Conservation (phyloP, 495 filamentous ascomycete species). For the Cercophora sp. region DNA sequence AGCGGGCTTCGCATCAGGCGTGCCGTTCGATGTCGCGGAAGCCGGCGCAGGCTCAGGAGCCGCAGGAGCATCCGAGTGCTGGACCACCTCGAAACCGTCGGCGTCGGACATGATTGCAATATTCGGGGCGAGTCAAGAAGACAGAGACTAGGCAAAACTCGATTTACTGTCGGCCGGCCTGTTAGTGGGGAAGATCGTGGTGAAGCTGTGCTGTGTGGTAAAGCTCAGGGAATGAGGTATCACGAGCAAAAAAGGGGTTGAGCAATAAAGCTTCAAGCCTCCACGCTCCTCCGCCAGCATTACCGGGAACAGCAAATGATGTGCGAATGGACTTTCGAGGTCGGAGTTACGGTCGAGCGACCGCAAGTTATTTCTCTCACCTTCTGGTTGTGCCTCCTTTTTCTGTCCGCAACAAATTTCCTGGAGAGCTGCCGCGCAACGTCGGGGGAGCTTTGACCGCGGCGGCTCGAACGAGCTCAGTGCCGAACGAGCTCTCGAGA, state of each 20-base stretch:
- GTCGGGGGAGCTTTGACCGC: conserved; percentile 7
- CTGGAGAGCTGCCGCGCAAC: conserved; percentile 3
- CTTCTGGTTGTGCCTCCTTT: conserved; percentile 6
- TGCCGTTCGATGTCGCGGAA: conserved; percentile 20
- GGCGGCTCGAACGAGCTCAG: background rate
- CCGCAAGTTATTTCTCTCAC: conserved; percentile 1
- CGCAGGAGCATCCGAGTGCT: conserved; percentile 35
- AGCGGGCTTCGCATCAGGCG: conserved; percentile 29
- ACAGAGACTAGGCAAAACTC: background rate
- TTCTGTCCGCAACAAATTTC: conserved; percentile 9
- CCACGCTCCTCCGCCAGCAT: background rate
- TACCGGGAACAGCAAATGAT: background rate
- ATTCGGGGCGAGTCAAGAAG: conserved; percentile 15
- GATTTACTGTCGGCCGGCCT: background rate
- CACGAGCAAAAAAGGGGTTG: no score
- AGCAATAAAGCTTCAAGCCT: background rate
- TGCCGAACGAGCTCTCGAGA: no score
- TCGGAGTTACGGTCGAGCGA: no score
- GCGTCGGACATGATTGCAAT: conserved; percentile 47
- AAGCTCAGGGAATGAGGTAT: no score
- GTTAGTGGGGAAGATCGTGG: no score
- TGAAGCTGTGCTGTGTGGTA: no score
- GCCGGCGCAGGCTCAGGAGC: conserved; percentile 22
- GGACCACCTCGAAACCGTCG: conserved; percentile 39
- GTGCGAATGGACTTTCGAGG: no score